These are phyloP conservation scores for Psilocybe cubensis DNA, from an alignment of 768 basidiomycete species.

Conservation along the genomic window DNA sequence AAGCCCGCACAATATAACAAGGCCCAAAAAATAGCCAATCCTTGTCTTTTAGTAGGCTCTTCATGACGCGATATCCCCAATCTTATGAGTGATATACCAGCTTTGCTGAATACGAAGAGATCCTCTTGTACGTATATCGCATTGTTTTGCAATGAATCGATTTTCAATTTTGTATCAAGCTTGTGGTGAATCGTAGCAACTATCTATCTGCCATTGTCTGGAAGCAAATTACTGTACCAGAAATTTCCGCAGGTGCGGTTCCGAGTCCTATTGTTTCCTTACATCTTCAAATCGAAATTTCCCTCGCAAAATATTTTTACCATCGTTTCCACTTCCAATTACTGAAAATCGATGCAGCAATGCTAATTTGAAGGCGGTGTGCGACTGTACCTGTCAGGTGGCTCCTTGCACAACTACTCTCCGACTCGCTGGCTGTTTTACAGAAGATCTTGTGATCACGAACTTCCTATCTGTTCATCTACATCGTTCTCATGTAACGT, in stretches of 20 bases:
- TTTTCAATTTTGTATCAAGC: slow-evolving; percentile 19
- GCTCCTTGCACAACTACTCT: background rate
- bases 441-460: background rate
- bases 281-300: background rate
- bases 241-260: slow-evolving; percentile 15
- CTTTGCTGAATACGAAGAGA: background rate
- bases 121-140: slow-evolving; percentile 9
- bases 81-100: background rate
- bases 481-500: background rate
- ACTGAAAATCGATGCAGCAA: slow-evolving; percentile 10
- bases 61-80: background rate
- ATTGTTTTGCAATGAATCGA: slow-evolving; percentile 12
- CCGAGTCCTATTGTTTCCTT: slow-evolving; percentile 15
- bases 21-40: background rate
- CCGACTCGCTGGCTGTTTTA: background rate
- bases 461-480: background rate
- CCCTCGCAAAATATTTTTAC: slow-evolving; percentile 12
- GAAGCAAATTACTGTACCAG: slow-evolving; percentile 15
- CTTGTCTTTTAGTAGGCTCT: background rate
- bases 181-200: slow-evolving; percentile 5
- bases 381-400: slow-evolving; percentile 8
- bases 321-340: background rate
- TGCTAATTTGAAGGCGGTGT: slow-evolving; percentile 10
- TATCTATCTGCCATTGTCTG: slow-evolving; percentile 12
- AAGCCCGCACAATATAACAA: slow-evolving; percentile 52